Percentiles rank a stretch among this genome's conserved stretches.
phyloP scores from a whole-genome alignment of 305 asterid genomes.

The Solanum hybrid region DNA sequence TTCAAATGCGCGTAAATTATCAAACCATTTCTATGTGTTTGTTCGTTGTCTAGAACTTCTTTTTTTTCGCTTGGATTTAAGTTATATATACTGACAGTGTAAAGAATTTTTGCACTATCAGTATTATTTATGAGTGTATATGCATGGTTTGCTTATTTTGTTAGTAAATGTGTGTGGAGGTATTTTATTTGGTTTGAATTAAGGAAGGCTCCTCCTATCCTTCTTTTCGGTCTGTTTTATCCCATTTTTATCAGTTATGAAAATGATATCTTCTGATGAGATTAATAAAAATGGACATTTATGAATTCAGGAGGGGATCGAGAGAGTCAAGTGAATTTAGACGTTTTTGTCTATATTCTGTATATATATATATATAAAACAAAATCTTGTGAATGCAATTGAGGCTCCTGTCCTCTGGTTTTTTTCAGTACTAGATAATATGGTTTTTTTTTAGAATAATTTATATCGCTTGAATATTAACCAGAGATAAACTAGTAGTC shows the following conservation, averaged over 20 bases:
- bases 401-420: not conserved
- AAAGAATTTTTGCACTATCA: not conserved
- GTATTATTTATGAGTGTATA: not conserved
- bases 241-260: not conserved
- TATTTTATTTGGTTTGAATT: not conserved
- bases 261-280: not conserved
- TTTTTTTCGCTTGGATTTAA: not conserved
- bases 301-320: not conserved
- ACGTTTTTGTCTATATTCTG: not conserved
- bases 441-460: not conserved
- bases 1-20: constrained; percentile 6
- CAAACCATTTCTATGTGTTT: not conserved
- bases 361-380: no score
- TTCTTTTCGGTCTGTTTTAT: not conserved
- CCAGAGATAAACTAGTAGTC: not conserved
- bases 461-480: not conserved
- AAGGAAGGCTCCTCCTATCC: not conserved
- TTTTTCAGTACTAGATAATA: not conserved
- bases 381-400: not conserved
- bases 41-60: not conserved
- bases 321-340: not conserved
- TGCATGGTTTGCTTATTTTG: not conserved
- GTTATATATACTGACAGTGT: not conserved
- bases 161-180: not conserved
- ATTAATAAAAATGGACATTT: not conserved